Conservation (phyloP, 2,329 filamentous ascomycete genomes). For the Colletotrichum paranaense region DNA sequence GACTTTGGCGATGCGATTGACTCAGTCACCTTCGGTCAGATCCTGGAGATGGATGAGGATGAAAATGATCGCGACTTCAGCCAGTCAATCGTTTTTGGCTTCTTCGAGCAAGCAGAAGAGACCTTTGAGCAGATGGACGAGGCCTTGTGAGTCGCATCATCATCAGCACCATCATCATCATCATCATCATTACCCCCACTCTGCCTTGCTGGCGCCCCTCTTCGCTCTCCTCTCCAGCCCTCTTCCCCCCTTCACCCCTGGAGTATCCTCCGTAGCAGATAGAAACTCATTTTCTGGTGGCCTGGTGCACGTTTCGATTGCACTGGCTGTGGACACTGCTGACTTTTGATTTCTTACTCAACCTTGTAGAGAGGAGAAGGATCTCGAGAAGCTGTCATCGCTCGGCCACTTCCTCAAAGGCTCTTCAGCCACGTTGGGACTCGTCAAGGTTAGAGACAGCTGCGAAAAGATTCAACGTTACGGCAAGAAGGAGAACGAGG, state of each 20-base stretch:
- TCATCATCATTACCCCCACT: neutral
- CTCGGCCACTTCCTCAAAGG: constrained; percentile 98
- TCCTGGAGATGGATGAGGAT: constrained; percentile 98
- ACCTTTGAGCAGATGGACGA: constrained; percentile 89
- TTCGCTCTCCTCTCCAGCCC: constrained; percentile 6
- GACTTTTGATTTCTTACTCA: constrained; percentile 21
- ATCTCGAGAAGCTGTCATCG: constrained; percentile 81
- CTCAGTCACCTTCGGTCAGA: constrained; percentile 85
- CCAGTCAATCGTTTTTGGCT: constrained; percentile 87
- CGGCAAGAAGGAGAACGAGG: constrained; percentile 83
- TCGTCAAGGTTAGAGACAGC: constrained; percentile 89
- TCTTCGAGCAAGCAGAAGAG: constrained; percentile 89
- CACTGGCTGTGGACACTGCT: constrained; percentile 9
- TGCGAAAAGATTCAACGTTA: constrained; percentile 98
- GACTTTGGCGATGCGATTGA: constrained; percentile 81
- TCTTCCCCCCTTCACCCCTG: neutral
- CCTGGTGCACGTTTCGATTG: neutral
- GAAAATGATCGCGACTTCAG: constrained; percentile 89
- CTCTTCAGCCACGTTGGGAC: constrained; percentile 92
- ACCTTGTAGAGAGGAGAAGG: constrained; percentile 67
- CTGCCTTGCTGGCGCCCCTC: constrained; percentile 13
- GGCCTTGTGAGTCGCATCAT: constrained; percentile 74
- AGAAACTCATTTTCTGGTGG: neutral
- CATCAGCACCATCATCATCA: neutral
- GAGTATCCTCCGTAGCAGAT: neutral